Conservation (phyloP, 495 filamentous ascomycete genomes). For the Penicillium macrosclerotiorum region DNA sequence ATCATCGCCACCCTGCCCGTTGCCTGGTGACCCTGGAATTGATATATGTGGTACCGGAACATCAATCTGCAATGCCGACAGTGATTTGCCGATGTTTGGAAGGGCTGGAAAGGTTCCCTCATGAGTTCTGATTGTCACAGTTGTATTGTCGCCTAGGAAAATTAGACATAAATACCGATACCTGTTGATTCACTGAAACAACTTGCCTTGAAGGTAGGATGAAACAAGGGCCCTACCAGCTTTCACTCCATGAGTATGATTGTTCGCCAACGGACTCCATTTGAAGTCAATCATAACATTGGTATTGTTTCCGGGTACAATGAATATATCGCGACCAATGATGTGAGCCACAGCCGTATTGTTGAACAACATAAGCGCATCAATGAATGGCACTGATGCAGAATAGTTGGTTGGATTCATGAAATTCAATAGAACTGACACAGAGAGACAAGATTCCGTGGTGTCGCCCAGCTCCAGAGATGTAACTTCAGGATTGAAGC, state of each 20-base stretch:
- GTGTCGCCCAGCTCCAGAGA: constrained; percentile 68
- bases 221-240: constrained; percentile 73
- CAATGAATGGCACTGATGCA: constrained; percentile 72
- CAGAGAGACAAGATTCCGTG: constrained; percentile 60
- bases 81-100: constrained; percentile 66
- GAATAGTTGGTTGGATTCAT: constrained; percentile 89
- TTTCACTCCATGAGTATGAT: constrained; percentile 56
- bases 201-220: constrained; percentile 77
- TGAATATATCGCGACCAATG: constrained; percentile 54
- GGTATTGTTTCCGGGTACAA: constrained; percentile 69
- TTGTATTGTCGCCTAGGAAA: constrained; percentile 68
- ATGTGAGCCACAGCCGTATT: constrained; percentile 72
- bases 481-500: constrained; percentile 59
- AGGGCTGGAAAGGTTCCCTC: constrained; percentile 67
- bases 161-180: background rate
- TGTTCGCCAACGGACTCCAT: constrained; percentile 67
- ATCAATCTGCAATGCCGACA: constrained; percentile 65
- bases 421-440: constrained; percentile 70
- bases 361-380: constrained; percentile 72
- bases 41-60: constrained; percentile 67
- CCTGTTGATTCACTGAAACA: background rate
- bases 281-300: constrained; percentile 64
- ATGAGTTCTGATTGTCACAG: constrained; percentile 68
- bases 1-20: constrained; percentile 37
- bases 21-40: constrained; percentile 46